Conservation (phyloP, 2,329 filamentous ascomycete species). For the Nannizziopsis barbatae region DNA sequence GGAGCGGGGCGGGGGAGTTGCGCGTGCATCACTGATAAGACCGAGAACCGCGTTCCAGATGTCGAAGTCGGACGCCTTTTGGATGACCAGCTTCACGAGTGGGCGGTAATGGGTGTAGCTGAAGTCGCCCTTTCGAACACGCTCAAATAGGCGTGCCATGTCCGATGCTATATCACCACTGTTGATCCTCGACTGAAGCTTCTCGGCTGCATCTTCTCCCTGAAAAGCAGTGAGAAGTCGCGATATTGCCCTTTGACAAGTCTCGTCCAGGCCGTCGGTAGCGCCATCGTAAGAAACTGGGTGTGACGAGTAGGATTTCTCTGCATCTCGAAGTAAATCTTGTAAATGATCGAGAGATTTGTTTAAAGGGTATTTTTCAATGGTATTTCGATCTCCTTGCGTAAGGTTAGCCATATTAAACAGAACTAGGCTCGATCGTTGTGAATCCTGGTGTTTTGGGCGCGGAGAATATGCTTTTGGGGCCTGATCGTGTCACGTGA, state of each 20-base stretch:
- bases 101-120: slow-evolving; percentile 8
- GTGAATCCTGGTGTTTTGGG: too few relatives aligned
- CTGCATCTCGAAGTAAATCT: background rate
- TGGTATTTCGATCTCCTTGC: background rate
- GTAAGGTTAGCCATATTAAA: too few relatives aligned
- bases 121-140: slow-evolving; percentile 6
- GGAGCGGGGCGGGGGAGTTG: slow-evolving; percentile 18
- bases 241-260: slow-evolving; percentile 2
- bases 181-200: slow-evolving; percentile 1
- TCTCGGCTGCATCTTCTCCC: background rate
- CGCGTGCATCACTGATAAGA: slow-evolving; percentile 1
- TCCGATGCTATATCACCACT: slow-evolving; percentile 1
- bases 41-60: slow-evolving; percentile 8
- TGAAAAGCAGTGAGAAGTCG: slow-evolving; percentile 4
- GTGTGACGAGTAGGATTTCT: background rate
- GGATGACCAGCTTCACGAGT: slow-evolving; percentile 10
- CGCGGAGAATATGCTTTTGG: too few relatives aligned
- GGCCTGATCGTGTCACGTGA: too few relatives aligned
- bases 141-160: background rate
- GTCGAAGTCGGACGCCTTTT: slow-evolving; percentile 5
- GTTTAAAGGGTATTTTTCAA: background rate
- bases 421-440: too few relatives aligned
- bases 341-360: slow-evolving; percentile 3
- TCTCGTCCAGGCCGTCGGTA: background rate
- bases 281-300: background rate